Conservation (phyloP, 345 rosid species). For the Populus simonii region DNA sequence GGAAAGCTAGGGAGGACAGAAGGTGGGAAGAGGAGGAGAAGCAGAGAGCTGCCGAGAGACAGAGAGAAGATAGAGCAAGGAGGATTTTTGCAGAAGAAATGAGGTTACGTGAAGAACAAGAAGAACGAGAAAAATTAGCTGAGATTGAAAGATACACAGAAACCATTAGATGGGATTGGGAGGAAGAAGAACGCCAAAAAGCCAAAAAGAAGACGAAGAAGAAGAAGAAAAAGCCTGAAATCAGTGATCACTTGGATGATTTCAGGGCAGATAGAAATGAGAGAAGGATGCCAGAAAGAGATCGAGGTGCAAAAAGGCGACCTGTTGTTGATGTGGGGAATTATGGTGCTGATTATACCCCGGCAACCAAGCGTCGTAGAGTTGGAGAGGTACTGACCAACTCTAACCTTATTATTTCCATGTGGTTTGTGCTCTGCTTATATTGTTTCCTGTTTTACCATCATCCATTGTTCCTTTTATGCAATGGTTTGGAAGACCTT, state of each 20-base stretch:
- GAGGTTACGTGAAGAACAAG: slow-evolving; percentile 58
- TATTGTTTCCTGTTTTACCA: not conserved
- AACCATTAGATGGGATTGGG: slow-evolving; percentile 68
- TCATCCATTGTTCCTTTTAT: not conserved
- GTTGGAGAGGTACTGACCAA: slow-evolving; percentile 75
- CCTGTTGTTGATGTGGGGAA: slow-evolving; percentile 48
- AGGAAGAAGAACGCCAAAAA: slow-evolving; percentile 75
- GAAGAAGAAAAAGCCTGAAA: slow-evolving; percentile 60
- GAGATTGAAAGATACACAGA: slow-evolving; percentile 72
- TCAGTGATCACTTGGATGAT: slow-evolving; percentile 55
- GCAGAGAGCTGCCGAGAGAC: slow-evolving; percentile 51
- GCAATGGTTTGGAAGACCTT: not conserved
- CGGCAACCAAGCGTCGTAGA: slow-evolving; percentile 81
- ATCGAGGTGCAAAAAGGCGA: slow-evolving; percentile 57
- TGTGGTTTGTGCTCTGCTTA: not conserved
- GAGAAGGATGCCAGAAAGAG: slow-evolving; percentile 62
- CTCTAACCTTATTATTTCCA: not conserved
- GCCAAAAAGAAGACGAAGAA: slow-evolving; percentile 80
- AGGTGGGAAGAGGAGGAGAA: slow-evolving; percentile 84
- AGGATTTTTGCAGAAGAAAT: slow-evolving; percentile 38
- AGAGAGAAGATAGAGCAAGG: slow-evolving; percentile 49
- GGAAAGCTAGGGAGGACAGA: slow-evolving; percentile 59
- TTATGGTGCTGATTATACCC: slow-evolving; percentile 48
- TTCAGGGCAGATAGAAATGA: slow-evolving; percentile 51
- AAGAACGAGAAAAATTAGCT: slow-evolving; percentile 61